Base-by-base conservation (phyloP, 2,329 filamentous ascomycete species). In the Neonectria magnoliae region DNA sequence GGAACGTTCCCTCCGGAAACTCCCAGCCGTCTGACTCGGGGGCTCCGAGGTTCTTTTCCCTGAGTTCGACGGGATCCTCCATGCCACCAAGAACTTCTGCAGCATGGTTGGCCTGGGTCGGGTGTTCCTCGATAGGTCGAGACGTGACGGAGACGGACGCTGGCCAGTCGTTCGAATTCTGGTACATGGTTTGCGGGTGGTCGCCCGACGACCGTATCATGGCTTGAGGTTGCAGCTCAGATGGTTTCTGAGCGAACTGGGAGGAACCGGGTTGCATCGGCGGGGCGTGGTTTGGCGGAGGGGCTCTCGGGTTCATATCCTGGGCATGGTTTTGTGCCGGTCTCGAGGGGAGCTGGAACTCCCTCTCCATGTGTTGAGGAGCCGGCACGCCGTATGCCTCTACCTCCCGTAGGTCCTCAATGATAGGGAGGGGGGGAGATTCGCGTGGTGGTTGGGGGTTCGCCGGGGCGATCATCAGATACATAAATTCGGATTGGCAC, bases 21-120 rank as follows among this genome's bases (percentile, higher is more conserved):
- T 97, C 94, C 96, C 96, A 99, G 9, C 88, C 93, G 74, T 97
- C 94, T 1, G 85, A 76, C 63, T 92, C 89, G 4, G 84, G 81
- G 8, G 78, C 74, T 1, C 75, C 73, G 25, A 78, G 65, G 65
- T 71, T 78, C 74, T 90, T 86, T 57, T 88, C 83, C 25, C 80
- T 74, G 16, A 80, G 71, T 41, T 83, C 81, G 48, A 81, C 81
- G 20, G 76, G 61, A n/a, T 80, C 78, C 41, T 83, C 81, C 45
- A 77, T 70, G 16, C 76, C 78, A 20, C 75, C 76, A 27, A 81
- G 66, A 14, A 77, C 75, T 55, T 85, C 82, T 13, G 77, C 78
- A 3, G 77, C 76, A 53, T 82, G 81, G 62, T 79, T 82, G 1
- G 78, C 68, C 5, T 74, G 76, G 36, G 74, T 68, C 5, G 71